These are phyloP conservation scores for Aspergillus chevalieri DNA, from an alignment of 2,329 filamentous ascomycete genomes.

Conservation along the genomic window DNA sequence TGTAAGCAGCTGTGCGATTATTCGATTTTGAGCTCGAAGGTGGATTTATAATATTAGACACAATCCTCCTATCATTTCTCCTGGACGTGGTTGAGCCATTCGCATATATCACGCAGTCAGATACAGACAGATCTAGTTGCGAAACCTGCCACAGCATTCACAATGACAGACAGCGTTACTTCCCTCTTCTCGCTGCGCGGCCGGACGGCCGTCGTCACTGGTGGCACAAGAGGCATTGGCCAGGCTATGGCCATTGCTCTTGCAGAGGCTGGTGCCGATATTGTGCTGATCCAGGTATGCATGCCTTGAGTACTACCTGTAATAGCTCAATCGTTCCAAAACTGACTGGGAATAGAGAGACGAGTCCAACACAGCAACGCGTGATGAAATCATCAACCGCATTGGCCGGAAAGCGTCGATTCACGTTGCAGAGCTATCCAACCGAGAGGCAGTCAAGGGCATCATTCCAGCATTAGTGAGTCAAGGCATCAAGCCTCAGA, in stretches of 20 bases:
- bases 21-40: too few relatives aligned
- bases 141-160: constrained; percentile 1
- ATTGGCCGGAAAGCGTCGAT: constrained; percentile 38
- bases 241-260: constrained; percentile 42
- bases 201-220: constrained; percentile 42
- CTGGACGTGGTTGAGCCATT: background rate
- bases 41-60: background rate
- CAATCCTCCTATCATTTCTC: background rate
- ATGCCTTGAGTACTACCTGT: background rate
- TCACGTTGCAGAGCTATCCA: constrained; percentile 39
- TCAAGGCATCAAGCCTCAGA: constrained; percentile 57
- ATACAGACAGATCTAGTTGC: background rate
- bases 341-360: constrained; percentile 43
- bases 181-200: constrained; percentile 37
- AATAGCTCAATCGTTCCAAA: background rate
- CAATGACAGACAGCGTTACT: constrained; percentile 22
- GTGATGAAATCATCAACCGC: constrained; percentile 35
- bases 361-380: constrained; percentile 41
- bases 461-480: constrained; percentile 35
- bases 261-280: constrained; percentile 44
- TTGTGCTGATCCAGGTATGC: constrained; percentile 37
- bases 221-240: constrained; percentile 44
- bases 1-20: too few relatives aligned
- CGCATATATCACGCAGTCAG: background rate
- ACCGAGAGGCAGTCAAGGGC: constrained; percentile 34